Percentiles rank a stretch among this genome's conserved stretches.
These are phyloP conservation scores for Penicillium sp. DNA, from an alignment of 2,329 filamentous ascomycete genomes.

Conservation along the genomic window DNA sequence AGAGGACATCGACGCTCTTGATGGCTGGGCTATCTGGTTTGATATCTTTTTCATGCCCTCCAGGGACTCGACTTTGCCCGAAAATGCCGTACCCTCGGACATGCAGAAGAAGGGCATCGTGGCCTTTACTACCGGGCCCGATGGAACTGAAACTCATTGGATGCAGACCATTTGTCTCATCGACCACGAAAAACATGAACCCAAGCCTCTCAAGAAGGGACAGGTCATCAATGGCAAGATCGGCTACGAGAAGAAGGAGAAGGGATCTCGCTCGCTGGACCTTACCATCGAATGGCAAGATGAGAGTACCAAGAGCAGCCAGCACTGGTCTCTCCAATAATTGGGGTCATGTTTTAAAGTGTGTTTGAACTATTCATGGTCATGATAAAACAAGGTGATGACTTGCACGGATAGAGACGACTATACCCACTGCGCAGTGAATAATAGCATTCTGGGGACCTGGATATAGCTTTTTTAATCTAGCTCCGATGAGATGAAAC, in stretches of 20 bases:
- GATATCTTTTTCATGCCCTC: slow-evolving; percentile 81
- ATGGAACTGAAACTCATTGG: slow-evolving; percentile 78
- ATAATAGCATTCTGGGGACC: background rate
- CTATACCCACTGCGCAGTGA: slow-evolving; percentile 1
- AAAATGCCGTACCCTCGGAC: slow-evolving; percentile 53
- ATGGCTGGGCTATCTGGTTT: slow-evolving; percentile 89
- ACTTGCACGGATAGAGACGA: slow-evolving; percentile 7
- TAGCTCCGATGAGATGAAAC: background rate
- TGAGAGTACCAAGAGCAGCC: slow-evolving; percentile 38
- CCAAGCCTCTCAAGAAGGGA: slow-evolving; percentile 48
- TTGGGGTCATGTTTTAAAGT: slow-evolving; percentile 8
- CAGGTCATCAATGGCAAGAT: slow-evolving; percentile 62
- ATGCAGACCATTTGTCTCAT: slow-evolving; percentile 73
- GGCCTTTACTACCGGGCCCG: slow-evolving; percentile 84
- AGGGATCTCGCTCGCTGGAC: slow-evolving; percentile 64
- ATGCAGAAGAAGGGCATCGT: slow-evolving; percentile 61
- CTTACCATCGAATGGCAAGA: slow-evolving; percentile 61
- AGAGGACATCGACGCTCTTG: slow-evolving; percentile 62
- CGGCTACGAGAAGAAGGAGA: slow-evolving; percentile 63
- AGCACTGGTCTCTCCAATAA: slow-evolving; percentile 42
- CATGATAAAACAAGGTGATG: slow-evolving; percentile 6
- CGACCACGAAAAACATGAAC: slow-evolving; percentile 51
- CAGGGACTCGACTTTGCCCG: slow-evolving; percentile 45
- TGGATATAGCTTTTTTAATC: slow-evolving; percentile 3
- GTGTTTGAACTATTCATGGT: slow-evolving; percentile 10